These are phyloP conservation scores for Monilinia aucupariae DNA, from an alignment of 2,329 filamentous ascomycete genomes.

Conservation along the genomic window DNA sequence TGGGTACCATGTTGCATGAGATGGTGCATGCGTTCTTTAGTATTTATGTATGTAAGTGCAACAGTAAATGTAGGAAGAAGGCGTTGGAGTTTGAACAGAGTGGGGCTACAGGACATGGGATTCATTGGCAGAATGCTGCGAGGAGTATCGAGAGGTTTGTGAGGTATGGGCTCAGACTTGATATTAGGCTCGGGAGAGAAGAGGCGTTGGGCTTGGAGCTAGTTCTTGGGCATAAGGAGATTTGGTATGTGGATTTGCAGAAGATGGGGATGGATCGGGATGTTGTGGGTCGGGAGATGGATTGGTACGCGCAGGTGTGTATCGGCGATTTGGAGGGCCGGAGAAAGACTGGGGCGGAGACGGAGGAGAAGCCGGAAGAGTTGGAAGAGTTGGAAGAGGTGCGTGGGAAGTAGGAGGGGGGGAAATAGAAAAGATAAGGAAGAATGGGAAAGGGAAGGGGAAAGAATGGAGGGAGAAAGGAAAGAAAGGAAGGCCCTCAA, in stretches of 20 bases:
- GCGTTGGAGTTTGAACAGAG: neutral
- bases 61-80: neutral
- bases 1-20: constrained; percentile 15
- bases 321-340: neutral
- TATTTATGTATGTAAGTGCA: constrained; percentile 16
- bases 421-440: neutral
- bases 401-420: neutral
- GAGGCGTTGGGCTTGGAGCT: constrained; percentile 11
- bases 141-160: constrained; percentile 3
- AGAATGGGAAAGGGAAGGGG: neutral
- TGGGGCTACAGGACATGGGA: constrained; percentile 8
- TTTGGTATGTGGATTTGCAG: constrained; percentile 14
- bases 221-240: neutral
- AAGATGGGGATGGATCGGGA: neutral
- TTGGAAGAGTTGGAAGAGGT: neutral
- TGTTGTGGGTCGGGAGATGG: constrained; percentile 12
- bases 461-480: neutral
- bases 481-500: neutral
- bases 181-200: constrained; percentile 12
- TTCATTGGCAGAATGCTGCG: neutral
- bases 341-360: neutral
- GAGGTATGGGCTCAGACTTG: neutral
- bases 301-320: constrained; percentile 5
- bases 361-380: neutral
- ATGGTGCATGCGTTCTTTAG: constrained; percentile 17